Percentiles rank a stretch among this genome's conserved stretches.
Conservation (phyloP, 2,329 filamentous ascomycete genomes). For the Tolypocladium guangdongense region DNA sequence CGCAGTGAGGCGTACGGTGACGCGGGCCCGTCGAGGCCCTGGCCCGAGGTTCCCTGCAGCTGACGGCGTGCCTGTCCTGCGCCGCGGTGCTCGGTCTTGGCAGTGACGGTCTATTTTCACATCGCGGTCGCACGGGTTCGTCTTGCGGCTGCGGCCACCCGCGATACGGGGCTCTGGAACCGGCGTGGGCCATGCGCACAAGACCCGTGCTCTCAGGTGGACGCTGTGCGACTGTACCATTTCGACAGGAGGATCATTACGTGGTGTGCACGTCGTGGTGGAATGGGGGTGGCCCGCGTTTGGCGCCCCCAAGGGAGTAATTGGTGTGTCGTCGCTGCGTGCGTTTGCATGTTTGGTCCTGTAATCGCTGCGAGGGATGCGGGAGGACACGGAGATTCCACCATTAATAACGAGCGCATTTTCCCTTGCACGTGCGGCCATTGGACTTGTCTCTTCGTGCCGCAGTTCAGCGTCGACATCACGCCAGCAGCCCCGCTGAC, state of each 20-base stretch:
- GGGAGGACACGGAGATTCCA: background rate
- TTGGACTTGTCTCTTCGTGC: no score
- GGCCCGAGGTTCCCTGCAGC: background rate
- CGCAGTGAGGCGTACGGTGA: background rate
- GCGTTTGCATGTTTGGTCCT: background rate
- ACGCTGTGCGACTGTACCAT: background rate
- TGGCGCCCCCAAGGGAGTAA: background rate
- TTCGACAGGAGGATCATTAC: background rate
- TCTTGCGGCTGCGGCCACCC: background rate
- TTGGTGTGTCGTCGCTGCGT: background rate
- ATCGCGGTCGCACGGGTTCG: background rate
- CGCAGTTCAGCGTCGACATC: background rate
- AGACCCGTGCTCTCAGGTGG: background rate
- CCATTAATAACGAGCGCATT: background rate
- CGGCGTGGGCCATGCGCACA: background rate
- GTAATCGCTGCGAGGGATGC: background rate
- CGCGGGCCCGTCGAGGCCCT: background rate
- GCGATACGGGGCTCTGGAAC: background rate
- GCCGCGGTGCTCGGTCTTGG: background rate
- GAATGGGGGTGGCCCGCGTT: background rate
- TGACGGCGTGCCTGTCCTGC: background rate
- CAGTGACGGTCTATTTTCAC: background rate
- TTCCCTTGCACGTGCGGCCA: background rate
- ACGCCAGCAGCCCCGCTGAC: background rate
- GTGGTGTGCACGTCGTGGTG: background rate